A percentile compares a stretch with the other conserved stretches of the same genome.
These are phyloP conservation scores for Colletotrichum sp. DNA, from an alignment of 2,329 filamentous ascomycete genomes.

Conservation along the genomic window DNA sequence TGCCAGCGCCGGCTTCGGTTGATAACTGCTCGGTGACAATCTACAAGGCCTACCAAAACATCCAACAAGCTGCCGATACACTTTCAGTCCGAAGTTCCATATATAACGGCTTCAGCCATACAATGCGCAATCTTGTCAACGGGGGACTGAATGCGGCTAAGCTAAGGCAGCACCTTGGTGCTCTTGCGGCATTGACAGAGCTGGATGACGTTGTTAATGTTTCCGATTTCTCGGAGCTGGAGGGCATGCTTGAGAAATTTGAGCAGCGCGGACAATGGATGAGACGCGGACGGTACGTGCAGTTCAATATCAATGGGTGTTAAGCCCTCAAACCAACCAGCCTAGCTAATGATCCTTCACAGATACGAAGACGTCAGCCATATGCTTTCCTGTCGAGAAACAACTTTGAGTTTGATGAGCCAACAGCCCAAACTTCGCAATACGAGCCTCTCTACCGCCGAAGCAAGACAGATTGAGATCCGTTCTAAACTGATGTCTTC, in stretches of 20 bases:
- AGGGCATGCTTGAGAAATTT: conserved; percentile 67
- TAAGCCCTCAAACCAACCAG: not conserved
- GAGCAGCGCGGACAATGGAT: conserved; percentile 77
- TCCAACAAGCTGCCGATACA: conserved; percentile 70
- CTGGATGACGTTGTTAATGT: conserved; percentile 78
- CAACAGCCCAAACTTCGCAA: conserved; percentile 69
- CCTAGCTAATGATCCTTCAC: not conserved
- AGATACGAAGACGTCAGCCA: conserved; percentile 80
- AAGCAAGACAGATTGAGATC: conserved; percentile 75
- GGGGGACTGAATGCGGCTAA: conserved; percentile 54
- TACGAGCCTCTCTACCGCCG: conserved; percentile 64
- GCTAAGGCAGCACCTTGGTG: conserved; percentile 61
- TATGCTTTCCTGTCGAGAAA: conserved; percentile 83
- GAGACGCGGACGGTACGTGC: conserved; percentile 74
- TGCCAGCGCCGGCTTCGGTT: conserved; percentile 72
- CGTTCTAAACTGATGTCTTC: conserved; percentile 79
- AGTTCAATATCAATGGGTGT: not conserved
- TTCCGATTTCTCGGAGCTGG: conserved; percentile 62
- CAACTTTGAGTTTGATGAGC: conserved; percentile 80
- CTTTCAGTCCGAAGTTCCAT: conserved; percentile 60
- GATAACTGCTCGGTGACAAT: conserved; percentile 71
- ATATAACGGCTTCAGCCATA: conserved; percentile 66
- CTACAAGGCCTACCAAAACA: conserved; percentile 81
- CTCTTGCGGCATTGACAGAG: conserved; percentile 78
- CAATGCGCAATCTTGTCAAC: conserved; percentile 62